Conservation (phyloP, 2,329 filamentous ascomycete genomes). For the Colletotrichum sp. region DNA sequence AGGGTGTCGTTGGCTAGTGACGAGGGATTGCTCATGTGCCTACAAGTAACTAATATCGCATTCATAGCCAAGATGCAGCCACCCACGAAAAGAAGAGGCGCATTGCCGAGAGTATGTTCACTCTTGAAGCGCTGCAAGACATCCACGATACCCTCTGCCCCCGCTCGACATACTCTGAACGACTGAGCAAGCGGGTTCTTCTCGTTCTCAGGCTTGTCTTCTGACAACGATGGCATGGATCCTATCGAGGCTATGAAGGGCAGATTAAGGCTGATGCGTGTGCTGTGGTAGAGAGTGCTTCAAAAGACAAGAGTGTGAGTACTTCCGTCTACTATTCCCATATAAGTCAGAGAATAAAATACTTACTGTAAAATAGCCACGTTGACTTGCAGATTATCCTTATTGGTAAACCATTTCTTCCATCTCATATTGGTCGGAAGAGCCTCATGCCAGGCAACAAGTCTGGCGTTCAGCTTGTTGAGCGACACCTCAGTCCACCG, state of each 20-base stretch:
- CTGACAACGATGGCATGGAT: not conserved
- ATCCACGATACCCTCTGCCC: not conserved
- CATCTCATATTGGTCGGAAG: slow-evolving; percentile 1
- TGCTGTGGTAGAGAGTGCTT: not conserved
- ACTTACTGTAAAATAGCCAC: slow-evolving; percentile 4
- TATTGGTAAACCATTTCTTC: slow-evolving; percentile 10
- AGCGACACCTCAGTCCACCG: not conserved
- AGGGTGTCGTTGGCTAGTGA: not conserved
- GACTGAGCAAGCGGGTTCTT: not conserved
- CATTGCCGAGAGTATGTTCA: not conserved
- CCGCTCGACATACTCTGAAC: not conserved
- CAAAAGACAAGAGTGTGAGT: not conserved
- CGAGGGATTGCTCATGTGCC: not conserved
- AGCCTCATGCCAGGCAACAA: slow-evolving; percentile 8
- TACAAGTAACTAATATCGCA: not conserved
- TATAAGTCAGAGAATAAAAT: fast-evolving
- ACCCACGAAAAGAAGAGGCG: not conserved
- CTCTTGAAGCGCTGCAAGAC: not conserved
- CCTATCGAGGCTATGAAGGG: slow-evolving; percentile 8
- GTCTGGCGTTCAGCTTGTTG: not conserved
- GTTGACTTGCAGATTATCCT: slow-evolving; percentile 1
- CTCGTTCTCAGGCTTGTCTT: not conserved
- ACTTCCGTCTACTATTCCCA: not conserved
- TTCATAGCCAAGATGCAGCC: not conserved
- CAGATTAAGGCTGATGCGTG: slow-evolving; percentile 3